Evolutionary conservation across 2,329 filamentous ascomycete genomes (phyloP), one percentile per base, ranked within the genome.

Genomic region (Sclerotinia borealis): DNA sequence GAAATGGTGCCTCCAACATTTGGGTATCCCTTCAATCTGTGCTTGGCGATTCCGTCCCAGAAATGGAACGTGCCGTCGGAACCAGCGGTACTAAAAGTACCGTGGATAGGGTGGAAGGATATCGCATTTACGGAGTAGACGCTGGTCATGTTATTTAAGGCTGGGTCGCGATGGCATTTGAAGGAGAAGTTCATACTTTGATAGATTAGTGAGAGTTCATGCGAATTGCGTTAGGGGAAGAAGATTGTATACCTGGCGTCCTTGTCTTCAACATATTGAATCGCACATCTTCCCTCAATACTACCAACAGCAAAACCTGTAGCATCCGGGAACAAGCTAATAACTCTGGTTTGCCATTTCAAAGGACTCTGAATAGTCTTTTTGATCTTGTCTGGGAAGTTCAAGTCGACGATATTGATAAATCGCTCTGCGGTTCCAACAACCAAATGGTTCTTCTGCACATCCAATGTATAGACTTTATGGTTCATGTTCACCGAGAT

Each of bases 201-300:
- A 58, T 50, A 55, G 48, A 37, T 59, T 63, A 56, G 54, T 34
- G 17, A 55, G 11, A 13, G 11, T 56, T 37, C 41, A 58, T 29
- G 37, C n/a, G 7, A 11, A 34, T 52, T 47, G 19, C 3, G 19
- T 19, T 27, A 17, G 15, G 19, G 25, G 5, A 31, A 34, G 15
- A 27, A 43, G 36, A 34, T 37, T 34, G 8, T 8, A 27, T 79
- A 88, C 88, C 78, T 85, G 3, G 89, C 80, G 75, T 99, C 92
- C 77, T 97, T 97, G 49, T 99, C 95, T 72, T 99, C 93, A 41
- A 97, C 92, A 72, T 99, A 98, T 75, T 99, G 95, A 68, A 99
- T 99, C 1, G 95, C 95, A 76, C 95, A 99, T 63, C 95, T 89
- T 36, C 95, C 95, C 76, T 99, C 95, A 72, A 99, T 96, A 74